Conservation (phyloP, 2,329 filamentous ascomycete species). For the Paecilomyces fulvus region DNA sequence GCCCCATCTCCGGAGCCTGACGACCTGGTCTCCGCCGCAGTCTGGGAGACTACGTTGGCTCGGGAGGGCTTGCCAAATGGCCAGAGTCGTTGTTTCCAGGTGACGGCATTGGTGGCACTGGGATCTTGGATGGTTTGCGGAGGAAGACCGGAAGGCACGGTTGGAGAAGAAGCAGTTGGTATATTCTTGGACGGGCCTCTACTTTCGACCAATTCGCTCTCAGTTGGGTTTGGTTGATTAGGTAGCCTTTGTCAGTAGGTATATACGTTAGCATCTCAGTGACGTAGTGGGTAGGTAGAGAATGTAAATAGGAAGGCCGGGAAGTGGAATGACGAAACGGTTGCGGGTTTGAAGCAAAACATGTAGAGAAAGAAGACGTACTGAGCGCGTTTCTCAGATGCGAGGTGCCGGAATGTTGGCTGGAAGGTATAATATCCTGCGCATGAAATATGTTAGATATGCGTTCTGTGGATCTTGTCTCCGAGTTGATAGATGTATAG, state of each 20-base stretch:
- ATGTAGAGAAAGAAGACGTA: not conserved
- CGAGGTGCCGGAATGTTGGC: constrained; percentile 30
- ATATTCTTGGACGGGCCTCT: not conserved
- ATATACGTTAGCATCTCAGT: not conserved
- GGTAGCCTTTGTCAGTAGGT: not conserved
- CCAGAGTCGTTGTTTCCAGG: constrained; percentile 9
- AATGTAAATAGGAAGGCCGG: not conserved
- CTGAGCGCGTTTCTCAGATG: constrained; percentile 20
- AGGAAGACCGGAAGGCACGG: not conserved
- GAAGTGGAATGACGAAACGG: not conserved
- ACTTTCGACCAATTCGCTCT: not conserved
- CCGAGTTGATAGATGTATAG: not conserved
- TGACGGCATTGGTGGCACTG: not conserved
- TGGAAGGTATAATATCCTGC: constrained; percentile 38
- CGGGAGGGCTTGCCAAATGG: constrained; percentile 1
- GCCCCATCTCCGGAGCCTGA: not conserved
- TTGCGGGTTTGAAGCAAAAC: not conserved
- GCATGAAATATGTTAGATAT: constrained; percentile 8
- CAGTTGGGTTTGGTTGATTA: not conserved
- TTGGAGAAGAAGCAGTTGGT: not conserved
- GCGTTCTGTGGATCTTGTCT: not conserved
- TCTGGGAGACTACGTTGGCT: not conserved
- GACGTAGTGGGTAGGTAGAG: not conserved
- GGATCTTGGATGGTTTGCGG: not conserved
- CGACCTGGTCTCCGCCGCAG: not conserved